These are phyloP conservation scores for Fonsecaea monophora DNA, from an alignment of 2,329 filamentous ascomycete species.

Conservation along the genomic window DNA sequence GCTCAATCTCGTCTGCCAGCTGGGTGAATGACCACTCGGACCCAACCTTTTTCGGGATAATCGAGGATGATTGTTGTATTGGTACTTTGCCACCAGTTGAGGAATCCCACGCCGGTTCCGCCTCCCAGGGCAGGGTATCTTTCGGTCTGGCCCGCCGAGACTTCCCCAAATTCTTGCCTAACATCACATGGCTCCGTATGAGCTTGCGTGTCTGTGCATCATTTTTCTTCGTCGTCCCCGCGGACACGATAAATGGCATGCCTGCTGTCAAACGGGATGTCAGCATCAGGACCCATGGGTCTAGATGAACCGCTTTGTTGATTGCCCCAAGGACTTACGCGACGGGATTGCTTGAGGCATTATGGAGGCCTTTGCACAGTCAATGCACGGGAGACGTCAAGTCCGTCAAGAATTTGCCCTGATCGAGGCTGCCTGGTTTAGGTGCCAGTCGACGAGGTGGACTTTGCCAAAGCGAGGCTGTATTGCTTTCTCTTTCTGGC, in stretches of 20 bases:
- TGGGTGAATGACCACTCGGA: constrained; percentile 39
- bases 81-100: neutral
- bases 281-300: neutral
- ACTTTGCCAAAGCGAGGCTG: neutral
- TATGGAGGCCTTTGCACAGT: neutral
- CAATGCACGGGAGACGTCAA: neutral
- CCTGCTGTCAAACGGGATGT: constrained; percentile 11
- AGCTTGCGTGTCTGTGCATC: constrained; percentile 46
- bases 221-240: constrained; percentile 39
- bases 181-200: constrained; percentile 54
- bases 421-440: neutral
- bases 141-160: constrained; percentile 21
- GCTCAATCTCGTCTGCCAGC: constrained; percentile 43
- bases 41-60: constrained; percentile 11
- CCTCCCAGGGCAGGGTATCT: constrained; percentile 2
- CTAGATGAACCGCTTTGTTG: neutral
- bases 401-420: neutral
- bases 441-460: neutral
- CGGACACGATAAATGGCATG: constrained; percentile 46
- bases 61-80: neutral
- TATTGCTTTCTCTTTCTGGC: neutral
- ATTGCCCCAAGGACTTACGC: neutral
- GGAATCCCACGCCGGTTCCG: neutral
- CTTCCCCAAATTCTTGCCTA: constrained; percentile 51
- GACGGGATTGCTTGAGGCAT: constrained; percentile 4